Conservation (phyloP, 108 stramenopile species). For the Pseudonitzschia pungens region DNA sequence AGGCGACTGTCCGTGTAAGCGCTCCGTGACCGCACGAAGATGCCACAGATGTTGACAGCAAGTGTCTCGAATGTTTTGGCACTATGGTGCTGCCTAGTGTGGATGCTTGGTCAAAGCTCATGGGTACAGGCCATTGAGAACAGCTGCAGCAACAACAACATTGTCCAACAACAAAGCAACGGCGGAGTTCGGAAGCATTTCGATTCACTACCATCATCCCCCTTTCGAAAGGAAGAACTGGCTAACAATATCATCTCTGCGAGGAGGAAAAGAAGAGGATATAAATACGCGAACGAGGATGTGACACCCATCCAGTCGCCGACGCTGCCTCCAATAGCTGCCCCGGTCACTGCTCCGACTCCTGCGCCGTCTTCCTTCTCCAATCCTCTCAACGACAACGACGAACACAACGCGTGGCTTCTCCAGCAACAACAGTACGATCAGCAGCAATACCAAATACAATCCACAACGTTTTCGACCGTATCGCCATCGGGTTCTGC, state of each 20-base stretch:
- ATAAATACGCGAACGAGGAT: neutral
- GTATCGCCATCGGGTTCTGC: neutral
- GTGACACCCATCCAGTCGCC: neutral
- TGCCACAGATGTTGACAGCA: neutral
- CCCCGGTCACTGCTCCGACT: neutral
- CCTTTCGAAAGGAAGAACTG: neutral
- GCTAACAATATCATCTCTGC: neutral
- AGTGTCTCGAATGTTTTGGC: neutral
- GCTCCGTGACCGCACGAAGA: neutral
- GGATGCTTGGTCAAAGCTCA: neutral
- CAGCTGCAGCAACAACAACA: neutral
- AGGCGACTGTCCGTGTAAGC: neutral
- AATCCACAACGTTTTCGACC: neutral
- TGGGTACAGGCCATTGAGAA: neutral
- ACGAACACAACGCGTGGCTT: conserved; percentile 33
- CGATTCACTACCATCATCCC: neutral
- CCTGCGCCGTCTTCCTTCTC: neutral
- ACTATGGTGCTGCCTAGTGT: neutral
- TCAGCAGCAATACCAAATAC: conserved; percentile 16
- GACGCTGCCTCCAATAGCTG: neutral
- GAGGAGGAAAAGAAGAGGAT: neutral
- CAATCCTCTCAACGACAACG: neutral
- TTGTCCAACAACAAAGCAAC: neutral
- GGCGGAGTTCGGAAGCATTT: neutral
- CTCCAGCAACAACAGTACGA: conserved; percentile 22